Evolutionary conservation across 441 rosid genomes (phyloP).

Genomic region (Brassica hybrid): DNA sequence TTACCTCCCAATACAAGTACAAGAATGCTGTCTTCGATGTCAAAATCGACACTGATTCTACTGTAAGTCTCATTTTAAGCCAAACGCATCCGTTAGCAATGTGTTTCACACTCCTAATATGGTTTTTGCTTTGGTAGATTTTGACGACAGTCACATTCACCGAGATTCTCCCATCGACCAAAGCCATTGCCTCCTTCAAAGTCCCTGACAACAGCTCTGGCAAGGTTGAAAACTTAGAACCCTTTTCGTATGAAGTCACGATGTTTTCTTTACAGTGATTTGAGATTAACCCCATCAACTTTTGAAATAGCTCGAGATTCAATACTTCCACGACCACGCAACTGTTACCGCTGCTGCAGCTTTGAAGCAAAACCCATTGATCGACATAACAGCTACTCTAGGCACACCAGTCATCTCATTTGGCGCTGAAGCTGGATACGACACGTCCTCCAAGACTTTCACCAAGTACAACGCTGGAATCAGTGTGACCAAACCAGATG

Average conservation of each 20-base stretch:
- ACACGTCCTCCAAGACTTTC: conserved; percentile 65
- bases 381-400: conserved; percentile 81
- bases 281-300: no score
- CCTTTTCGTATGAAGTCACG: no score
- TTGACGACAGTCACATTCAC: conserved; percentile 67
- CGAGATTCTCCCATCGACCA: conserved; percentile 85
- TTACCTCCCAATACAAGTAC: conserved; percentile 75
- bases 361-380: conserved; percentile 67
- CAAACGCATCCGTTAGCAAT: no score
- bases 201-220: conserved; percentile 79
- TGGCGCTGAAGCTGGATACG: conserved; percentile 96
- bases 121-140: conserved; percentile 66
- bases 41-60: conserved; percentile 82
- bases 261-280: no score
- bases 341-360: conserved; percentile 70
- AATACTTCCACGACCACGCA: conserved; percentile 86
- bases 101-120: conserved; percentile 2
- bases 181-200: conserved; percentile 75
- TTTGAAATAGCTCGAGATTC: conserved; percentile 72
- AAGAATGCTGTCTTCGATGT: conserved; percentile 70
- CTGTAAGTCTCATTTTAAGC: no score
- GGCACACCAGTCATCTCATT: conserved; percentile 84
- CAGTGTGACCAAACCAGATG: conserved; percentile 77
- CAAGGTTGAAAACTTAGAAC: conserved; percentile 82
- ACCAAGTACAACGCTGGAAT: conserved; percentile 90